Conservation (phyloP, 176 grass and related monocot genomes). For the Saccharum spontaneum region DNA sequence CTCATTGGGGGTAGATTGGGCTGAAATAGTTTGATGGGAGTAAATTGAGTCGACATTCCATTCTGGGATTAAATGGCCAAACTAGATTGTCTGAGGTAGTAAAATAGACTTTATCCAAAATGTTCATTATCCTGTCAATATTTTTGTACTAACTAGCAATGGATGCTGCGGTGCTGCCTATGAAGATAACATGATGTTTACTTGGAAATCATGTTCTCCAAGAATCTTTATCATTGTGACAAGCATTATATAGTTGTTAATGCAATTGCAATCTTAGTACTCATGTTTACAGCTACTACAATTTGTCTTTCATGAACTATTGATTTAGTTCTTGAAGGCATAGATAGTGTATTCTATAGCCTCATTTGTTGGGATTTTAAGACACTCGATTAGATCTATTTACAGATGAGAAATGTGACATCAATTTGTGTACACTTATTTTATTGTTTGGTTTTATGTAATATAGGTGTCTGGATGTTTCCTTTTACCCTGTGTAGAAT, state of each 20-base stretch:
- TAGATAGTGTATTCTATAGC: background rate
- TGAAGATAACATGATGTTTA: background rate
- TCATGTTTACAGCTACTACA: background rate
- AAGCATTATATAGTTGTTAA: background rate
- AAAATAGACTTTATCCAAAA: background rate
- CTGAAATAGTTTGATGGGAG: background rate
- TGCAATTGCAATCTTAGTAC: background rate
- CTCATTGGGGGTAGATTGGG: background rate
- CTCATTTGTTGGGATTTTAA: background rate
- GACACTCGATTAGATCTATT: background rate
- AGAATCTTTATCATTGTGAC: background rate
- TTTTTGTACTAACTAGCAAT: background rate
- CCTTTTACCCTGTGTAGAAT: background rate
- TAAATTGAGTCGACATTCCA: background rate
- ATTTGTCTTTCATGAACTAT: background rate
- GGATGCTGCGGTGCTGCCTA: background rate
- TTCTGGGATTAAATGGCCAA: background rate
- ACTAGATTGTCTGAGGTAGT: background rate
- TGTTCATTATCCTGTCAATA: background rate
- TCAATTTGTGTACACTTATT: background rate
- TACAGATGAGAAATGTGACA: background rate
- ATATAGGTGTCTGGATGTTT: background rate
- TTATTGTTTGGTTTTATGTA: background rate
- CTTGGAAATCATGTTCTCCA: background rate
- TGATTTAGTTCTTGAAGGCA: constrained; percentile 17